These are phyloP conservation scores for Ceratocystis albifundus DNA, from an alignment of 2,329 filamentous ascomycete species.

Conservation along the genomic window DNA sequence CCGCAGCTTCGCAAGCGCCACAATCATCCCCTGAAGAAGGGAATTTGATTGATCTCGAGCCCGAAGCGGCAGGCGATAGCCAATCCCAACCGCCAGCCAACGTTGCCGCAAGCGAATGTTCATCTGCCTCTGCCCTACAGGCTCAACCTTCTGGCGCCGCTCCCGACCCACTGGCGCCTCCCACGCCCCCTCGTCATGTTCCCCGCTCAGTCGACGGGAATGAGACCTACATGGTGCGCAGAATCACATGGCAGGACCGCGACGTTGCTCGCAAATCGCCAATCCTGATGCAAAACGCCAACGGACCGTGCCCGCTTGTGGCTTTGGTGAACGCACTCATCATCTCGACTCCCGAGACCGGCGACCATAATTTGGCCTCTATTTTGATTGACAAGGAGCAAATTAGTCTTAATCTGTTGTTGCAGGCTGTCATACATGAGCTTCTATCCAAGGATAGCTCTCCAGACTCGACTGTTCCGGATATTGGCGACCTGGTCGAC, in stretches of 20 bases:
- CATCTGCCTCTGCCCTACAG: neutral
- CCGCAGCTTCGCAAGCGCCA: conserved; percentile 6
- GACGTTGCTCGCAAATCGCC: conserved; percentile 65
- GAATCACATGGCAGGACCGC: conserved; percentile 71
- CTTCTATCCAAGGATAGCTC: conserved; percentile 67
- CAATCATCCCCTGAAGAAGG: conserved; percentile 35
- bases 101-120: neutral
- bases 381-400: conserved; percentile 71
- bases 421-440: conserved; percentile 88
- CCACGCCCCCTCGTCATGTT: conserved; percentile 22
- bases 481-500: conserved; percentile 74
- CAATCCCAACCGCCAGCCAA: neutral
- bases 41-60: conserved; percentile 38
- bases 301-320: conserved; percentile 85
- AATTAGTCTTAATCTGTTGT: conserved; percentile 70
- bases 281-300: conserved; percentile 82
- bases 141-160: neutral
- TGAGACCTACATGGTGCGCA: conserved; percentile 89
- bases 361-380: neutral
- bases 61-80: neutral
- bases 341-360: conserved; percentile 56
- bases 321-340: conserved; percentile 88
- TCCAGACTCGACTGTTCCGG: conserved; percentile 56
- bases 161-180: neutral
- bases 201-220: conserved; percentile 28